phyloP scores from a whole-genome alignment of 768 basidiomycete species.

The Strobilomyces confusus region DNA sequence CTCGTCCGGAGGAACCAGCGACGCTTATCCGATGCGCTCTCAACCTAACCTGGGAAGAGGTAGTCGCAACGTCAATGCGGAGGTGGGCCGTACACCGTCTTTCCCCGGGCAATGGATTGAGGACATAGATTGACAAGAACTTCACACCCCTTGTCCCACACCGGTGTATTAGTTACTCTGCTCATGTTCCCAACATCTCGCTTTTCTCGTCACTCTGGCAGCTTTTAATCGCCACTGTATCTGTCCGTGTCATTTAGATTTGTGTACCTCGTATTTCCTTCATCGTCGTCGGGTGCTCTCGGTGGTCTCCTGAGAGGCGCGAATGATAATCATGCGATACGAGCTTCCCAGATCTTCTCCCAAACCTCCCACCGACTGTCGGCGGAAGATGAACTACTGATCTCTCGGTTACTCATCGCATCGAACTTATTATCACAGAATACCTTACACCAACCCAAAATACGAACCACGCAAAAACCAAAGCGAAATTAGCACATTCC shows the following conservation, averaged over 20 bases:
- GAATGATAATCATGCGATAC: neutral
- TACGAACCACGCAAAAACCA: neutral
- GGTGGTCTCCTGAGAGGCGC: neutral
- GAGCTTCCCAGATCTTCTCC: too few relatives aligned
- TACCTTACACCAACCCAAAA: neutral
- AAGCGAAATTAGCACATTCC: neutral
- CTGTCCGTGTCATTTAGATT: slow-evolving; percentile 15
- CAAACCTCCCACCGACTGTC: neutral
- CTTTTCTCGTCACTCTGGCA: slow-evolving; percentile 12
- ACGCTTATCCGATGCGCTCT: slow-evolving; percentile 11
- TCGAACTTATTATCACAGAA: neutral
- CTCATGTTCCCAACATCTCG: neutral
- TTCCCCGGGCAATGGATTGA: slow-evolving; percentile 35
- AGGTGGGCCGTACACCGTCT: slow-evolving; percentile 15
- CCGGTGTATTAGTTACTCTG: neutral
- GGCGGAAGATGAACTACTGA: neutral
- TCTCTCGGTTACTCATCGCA: neutral
- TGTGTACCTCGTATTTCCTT: slow-evolving; percentile 15
- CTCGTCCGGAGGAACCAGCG: slow-evolving; percentile 14
- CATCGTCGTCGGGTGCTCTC: neutral
- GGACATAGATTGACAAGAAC: slow-evolving; percentile 27
- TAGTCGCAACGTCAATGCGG: slow-evolving; percentile 9
- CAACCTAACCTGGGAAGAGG: slow-evolving; percentile 7
- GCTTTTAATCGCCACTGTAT: slow-evolving; percentile 8
- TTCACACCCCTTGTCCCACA: neutral